A percentile compares a stretch with the other conserved stretches of the same genome.
Conservation (phyloP, 2,329 filamentous ascomycete species). For the Pseudofabraea citricarpa region DNA sequence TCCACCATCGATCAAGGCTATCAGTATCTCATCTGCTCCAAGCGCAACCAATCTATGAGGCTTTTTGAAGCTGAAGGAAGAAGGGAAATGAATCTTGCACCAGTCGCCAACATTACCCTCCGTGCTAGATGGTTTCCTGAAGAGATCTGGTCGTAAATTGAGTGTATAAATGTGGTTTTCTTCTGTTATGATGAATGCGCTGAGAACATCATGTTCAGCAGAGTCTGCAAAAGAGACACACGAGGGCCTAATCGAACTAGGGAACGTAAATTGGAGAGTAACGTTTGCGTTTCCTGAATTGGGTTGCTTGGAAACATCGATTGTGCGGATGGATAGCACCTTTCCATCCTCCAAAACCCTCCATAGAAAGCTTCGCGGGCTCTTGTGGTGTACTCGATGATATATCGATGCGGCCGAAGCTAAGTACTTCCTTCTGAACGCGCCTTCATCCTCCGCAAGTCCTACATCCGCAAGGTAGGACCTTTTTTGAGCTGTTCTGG, state of each 20-base stretch:
- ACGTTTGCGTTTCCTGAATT: constrained; percentile 65
- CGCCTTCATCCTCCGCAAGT: constrained; percentile 62
- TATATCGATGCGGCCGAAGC: constrained; percentile 79
- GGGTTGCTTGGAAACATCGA: constrained; percentile 71
- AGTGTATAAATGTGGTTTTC: constrained; percentile 80
- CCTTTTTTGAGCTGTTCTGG: constrained; percentile 35
- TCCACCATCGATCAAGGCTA: constrained; percentile 76
- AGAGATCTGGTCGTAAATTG: constrained; percentile 76
- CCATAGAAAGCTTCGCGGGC: constrained; percentile 88
- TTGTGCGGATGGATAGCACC: constrained; percentile 75
- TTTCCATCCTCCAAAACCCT: constrained; percentile 76
- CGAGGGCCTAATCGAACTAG: constrained; percentile 64
- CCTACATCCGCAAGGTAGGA: constrained; percentile 30
- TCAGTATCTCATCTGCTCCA: constrained; percentile 67
- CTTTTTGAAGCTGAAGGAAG: constrained; percentile 70
- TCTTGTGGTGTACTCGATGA: constrained; percentile 70
- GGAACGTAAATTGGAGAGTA: constrained; percentile 74
- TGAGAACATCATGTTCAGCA: constrained; percentile 70
- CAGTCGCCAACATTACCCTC: constrained; percentile 72
- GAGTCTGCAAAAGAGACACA: constrained; percentile 82
- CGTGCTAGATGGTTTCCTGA: constrained; percentile 62
- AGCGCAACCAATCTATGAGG: constrained; percentile 78
- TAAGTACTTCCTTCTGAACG: constrained; percentile 68
- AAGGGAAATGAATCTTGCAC: constrained; percentile 69
- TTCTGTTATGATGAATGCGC: constrained; percentile 74